Base-by-base conservation (phyloP, 129 eudicot species). In the Cynara cardunculus region DNA sequence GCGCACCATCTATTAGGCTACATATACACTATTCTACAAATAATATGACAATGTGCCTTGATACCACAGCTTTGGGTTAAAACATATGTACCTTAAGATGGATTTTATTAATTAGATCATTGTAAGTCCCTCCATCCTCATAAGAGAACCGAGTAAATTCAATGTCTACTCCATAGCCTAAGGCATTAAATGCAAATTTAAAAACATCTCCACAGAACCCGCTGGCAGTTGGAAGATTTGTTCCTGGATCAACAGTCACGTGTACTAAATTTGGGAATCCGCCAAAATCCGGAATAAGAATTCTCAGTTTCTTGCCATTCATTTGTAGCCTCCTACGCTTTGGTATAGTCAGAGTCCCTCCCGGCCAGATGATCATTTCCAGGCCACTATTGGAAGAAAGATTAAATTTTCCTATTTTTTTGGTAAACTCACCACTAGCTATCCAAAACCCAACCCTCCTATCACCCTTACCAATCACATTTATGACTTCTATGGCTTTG, bases 401-500 rank as follows among this genome's bases (percentile, higher is more conserved):
- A 66, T n/a, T 13, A 8, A 5, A 22, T 26, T n/a, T 25, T 56
- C 64, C 27, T 11, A 75, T n/a, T 0, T 86, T 46, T 70, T 79
- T 81, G 16, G 35, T 8, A 2, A 87, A 59, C 69, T 84, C 94
- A 10, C 59, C 59, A 0, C 16, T 22, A 2, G 9, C 41, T 10
- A 85, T 86, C 94, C 92, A 92, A 35, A 77, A 81, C 22, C 94
- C 93, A 0, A 92, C 66, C 25, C 80, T 83, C 61, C 56, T 84
- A 77, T 78, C 84, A 27, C 85, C 82, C 25, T 62, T 79, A 22
- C 94, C 90, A 0, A 83, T 25, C 22, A 92, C 83, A 67, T 88
- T 88, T 69, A 86, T 76, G 7, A 92, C 66, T 77, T 88, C 85
- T 13, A 75, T 70, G 5, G 68, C 35, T 3, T 75, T 35, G 0